A percentile compares a stretch with the other conserved stretches of the same genome.
Evolutionary conservation across 2,329 filamentous ascomycete species (phyloP).

Genomic region (Trichoderma pleuroti): DNA sequence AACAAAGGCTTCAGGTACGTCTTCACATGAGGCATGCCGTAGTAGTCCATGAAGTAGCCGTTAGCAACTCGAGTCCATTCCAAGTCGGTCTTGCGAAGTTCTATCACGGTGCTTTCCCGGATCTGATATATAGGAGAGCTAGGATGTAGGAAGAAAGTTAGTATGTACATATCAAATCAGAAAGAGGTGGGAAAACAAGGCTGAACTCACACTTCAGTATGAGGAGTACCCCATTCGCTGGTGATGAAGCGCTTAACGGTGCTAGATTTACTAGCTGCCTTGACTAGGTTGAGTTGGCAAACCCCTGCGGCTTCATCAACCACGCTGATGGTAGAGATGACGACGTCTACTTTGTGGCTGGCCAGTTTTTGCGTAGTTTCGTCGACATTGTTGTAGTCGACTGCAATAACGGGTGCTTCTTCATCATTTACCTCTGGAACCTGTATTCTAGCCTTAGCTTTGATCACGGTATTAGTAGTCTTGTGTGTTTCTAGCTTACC

Average conservation of each 20-base stretch:
- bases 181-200: too few species aligned
- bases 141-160: background rate
- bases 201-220: background rate
- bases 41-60: conserved; percentile 15
- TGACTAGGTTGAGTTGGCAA: conserved; percentile 12
- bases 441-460: background rate
- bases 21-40: background rate
- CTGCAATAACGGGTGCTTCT: background rate
- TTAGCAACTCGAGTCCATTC: conserved; percentile 4
- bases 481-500: background rate
- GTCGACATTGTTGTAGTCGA: conserved; percentile 8
- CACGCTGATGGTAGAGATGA: conserved; percentile 13
- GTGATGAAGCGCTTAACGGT: conserved; percentile 15
- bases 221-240: conserved; percentile 9
- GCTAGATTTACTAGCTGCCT: conserved; percentile 9
- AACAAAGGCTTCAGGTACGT: background rate
- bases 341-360: conserved; percentile 1
- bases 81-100: background rate
- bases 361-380: conserved; percentile 3
- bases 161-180: too few species aligned
- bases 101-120: background rate
- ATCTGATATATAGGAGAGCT: background rate
- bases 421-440: background rate
- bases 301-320: background rate
- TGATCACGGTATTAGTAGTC: too few species aligned